Evolutionary conservation across 352 stramenopile species (phyloP).

Genomic region (Phytophthora cactorum): DNA sequence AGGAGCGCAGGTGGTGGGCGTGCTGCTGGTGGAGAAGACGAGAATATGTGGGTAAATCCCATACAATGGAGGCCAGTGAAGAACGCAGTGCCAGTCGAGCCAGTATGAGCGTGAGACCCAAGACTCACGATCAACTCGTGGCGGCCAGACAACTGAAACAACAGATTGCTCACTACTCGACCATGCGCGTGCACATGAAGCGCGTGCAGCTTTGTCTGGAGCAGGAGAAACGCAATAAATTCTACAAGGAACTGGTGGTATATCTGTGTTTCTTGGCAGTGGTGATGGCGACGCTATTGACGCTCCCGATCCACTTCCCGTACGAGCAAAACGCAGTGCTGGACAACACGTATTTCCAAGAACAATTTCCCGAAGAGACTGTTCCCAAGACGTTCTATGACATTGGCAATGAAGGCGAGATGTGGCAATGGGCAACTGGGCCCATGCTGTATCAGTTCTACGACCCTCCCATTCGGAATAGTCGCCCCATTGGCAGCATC

Average conservation of each 20-base stretch:
- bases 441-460: slow-evolving; percentile 79
- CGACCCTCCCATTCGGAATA: slow-evolving; percentile 68
- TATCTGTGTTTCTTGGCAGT: slow-evolving; percentile 76
- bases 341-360: slow-evolving; percentile 63
- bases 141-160: slow-evolving; percentile 51
- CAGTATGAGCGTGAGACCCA: slow-evolving; percentile 22
- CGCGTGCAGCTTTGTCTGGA: slow-evolving; percentile 81
- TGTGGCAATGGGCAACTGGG: slow-evolving; percentile 77
- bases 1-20: slow-evolving; percentile 18
- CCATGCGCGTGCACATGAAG: slow-evolving; percentile 88
- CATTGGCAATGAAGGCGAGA: slow-evolving; percentile 64
- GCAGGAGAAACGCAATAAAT: slow-evolving; percentile 85
- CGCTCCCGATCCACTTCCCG: slow-evolving; percentile 73
- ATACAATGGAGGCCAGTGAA: slow-evolving; percentile 22
- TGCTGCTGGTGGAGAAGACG: slow-evolving; percentile 22
- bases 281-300: slow-evolving; percentile 67
- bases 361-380: slow-evolving; percentile 65
- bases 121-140: slow-evolving; percentile 48
- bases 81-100: slow-evolving; percentile 23
- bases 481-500: slow-evolving; percentile 63
- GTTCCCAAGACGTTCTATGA: slow-evolving; percentile 76
- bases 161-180: slow-evolving; percentile 75
- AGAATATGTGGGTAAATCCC: slow-evolving; percentile 3
- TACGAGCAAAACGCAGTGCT: slow-evolving; percentile 77
- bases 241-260: slow-evolving; percentile 80